Conservation (phyloP, 768 basidiomycete genomes). For the Butyriboletus loyo region DNA sequence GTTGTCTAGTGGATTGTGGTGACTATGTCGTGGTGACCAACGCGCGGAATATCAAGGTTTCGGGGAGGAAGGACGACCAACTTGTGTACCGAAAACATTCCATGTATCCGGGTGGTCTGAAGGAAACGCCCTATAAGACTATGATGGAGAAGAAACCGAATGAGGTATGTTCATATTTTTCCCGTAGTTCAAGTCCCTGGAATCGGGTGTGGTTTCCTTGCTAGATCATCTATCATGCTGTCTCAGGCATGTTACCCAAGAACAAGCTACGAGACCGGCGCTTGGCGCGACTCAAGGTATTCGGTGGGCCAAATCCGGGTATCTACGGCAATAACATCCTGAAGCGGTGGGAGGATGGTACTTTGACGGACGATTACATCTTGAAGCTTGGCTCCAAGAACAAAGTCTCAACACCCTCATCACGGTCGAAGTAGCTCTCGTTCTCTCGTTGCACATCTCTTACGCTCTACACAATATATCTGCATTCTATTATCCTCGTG, state of each 20-base stretch:
- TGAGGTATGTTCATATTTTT: constrained; percentile 55
- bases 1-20: constrained; percentile 82
- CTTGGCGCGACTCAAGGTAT: constrained; percentile 85
- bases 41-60: constrained; percentile 76
- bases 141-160: constrained; percentile 88
- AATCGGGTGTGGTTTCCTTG: not conserved
- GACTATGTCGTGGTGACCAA: constrained; percentile 98
- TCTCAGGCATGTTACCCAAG: constrained; percentile 98
- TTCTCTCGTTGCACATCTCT: not conserved
- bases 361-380: constrained; percentile 44
- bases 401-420: constrained; percentile 3
- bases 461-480: not conserved
- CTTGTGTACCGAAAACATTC: constrained; percentile 86
- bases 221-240: constrained; percentile 93
- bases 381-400: constrained; percentile 25
- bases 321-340: constrained; percentile 74
- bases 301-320: constrained; percentile 75
- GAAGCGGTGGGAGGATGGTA: constrained; percentile 82
- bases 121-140: constrained; percentile 80
- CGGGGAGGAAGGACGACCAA: constrained; percentile 87
- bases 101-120: constrained; percentile 90
- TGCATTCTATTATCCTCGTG: constrained; percentile 1
- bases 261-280: constrained; percentile 91
- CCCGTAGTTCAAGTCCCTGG: not conserved
- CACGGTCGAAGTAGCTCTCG: constrained; percentile 10